A percentile compares a stretch with the other conserved stretches of the same genome.
Conservation (phyloP, 2,329 filamentous ascomycete species). For the Tolypocladium inflatum region DNA sequence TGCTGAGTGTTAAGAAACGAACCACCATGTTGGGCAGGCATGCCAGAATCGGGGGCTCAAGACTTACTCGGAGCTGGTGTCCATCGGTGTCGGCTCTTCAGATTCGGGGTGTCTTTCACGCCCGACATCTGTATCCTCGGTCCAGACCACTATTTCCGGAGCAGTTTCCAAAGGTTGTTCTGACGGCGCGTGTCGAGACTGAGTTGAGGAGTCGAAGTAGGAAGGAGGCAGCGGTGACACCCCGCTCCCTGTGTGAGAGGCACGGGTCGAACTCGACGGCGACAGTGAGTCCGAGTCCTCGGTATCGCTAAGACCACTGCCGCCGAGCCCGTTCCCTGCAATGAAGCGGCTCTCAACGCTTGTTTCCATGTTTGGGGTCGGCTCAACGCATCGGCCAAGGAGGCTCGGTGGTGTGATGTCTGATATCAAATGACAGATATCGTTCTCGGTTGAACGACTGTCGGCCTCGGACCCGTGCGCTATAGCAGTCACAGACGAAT, state of each 20-base stretch:
- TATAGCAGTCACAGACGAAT: conserved; percentile 13
- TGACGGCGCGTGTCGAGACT: conserved; percentile 20
- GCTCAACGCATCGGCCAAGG: neutral
- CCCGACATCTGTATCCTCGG: conserved; percentile 27
- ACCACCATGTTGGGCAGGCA: neutral
- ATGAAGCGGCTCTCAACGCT: neutral
- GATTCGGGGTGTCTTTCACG: conserved; percentile 10
- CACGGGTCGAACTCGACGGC: neutral
- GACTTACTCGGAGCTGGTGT: conserved; percentile 18
- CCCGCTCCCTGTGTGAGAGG: neutral
- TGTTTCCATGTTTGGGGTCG: neutral
- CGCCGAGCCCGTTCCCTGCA: neutral
- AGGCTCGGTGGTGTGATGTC: neutral
- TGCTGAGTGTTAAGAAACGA: conserved; percentile 2
- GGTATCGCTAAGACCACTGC: conserved; percentile 2
- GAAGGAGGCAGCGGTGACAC: neutral
- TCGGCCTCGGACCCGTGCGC: neutral
- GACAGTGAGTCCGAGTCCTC: conserved; percentile 6
- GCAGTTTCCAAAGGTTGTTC: conserved; percentile 25
- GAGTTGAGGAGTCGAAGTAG: conserved; percentile 9
- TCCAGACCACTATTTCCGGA: conserved; percentile 35
- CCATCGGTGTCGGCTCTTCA: conserved; percentile 12
- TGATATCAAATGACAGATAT: neutral
- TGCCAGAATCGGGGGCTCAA: neutral
- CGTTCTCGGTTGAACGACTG: neutral